Conservation (phyloP, 1,284 basidiomycete genomes). For the Schizopora paradoxa region DNA sequence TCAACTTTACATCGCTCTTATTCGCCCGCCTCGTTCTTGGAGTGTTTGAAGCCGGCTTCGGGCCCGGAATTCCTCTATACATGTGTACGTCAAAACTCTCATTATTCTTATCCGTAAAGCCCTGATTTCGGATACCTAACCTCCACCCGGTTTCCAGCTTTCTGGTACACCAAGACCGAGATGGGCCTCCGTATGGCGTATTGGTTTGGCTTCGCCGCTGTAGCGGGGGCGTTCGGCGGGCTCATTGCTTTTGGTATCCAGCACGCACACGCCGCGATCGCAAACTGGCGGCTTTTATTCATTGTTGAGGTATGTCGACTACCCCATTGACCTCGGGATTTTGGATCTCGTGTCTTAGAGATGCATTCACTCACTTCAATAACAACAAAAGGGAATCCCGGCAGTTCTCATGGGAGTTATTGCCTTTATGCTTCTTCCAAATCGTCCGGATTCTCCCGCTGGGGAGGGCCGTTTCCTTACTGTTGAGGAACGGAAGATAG, state of each 20-base stretch:
- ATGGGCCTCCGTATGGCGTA: constrained; percentile 66
- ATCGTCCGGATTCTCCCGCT: constrained; percentile 81
- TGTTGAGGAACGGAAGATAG: constrained; percentile 67
- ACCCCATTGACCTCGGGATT: not conserved
- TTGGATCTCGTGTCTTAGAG: not conserved
- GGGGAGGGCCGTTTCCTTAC: constrained; percentile 62
- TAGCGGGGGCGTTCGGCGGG: constrained; percentile 76
- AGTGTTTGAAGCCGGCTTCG: constrained; percentile 69
- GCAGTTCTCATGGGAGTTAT: constrained; percentile 65
- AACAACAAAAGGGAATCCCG: constrained; percentile 64
- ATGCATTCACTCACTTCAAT: not conserved
- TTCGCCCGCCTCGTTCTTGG: constrained; percentile 56
- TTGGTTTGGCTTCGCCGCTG: constrained; percentile 76
- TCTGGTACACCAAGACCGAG: constrained; percentile 71
- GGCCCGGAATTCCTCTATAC: constrained; percentile 70
- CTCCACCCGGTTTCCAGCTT: constrained; percentile 40
- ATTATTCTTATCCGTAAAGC: constrained; percentile 10
- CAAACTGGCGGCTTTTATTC: constrained; percentile 67
- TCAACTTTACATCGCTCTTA: constrained; percentile 52
- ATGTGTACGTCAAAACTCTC: no score
- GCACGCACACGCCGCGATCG: constrained; percentile 42
- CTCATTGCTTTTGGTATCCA: constrained; percentile 68
- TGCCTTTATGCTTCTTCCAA: constrained; percentile 64
- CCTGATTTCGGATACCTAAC: not conserved
- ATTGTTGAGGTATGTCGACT: constrained; percentile 57